A percentile compares a stretch with the other conserved stretches of the same genome.
phyloP scores from a whole-genome alignment of 1,284 basidiomycete genomes.

The Trametes versicolor region DNA sequence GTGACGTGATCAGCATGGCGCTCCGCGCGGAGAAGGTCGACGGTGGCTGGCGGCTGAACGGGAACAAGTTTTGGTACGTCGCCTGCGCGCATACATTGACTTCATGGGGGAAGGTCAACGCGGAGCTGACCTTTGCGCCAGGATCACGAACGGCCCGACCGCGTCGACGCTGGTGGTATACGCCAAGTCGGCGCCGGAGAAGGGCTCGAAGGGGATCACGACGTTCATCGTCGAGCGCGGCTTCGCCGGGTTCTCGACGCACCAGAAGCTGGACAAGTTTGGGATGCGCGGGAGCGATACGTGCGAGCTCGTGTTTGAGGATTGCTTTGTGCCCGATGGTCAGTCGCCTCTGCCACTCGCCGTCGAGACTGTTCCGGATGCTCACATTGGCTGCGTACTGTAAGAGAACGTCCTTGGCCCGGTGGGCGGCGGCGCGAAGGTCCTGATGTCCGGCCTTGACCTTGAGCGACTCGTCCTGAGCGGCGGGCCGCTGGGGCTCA shows the following conservation, averaged over 20 bases:
- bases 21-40: slow-evolving; percentile 81
- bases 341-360: slow-evolving; percentile 29
- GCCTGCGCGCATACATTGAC: too few species aligned
- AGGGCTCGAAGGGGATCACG: slow-evolving; percentile 90
- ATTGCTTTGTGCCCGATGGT: slow-evolving; percentile 90
- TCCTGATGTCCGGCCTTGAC: slow-evolving; percentile 95
- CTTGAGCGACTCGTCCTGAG: slow-evolving; percentile 92
- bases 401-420: slow-evolving; percentile 87
- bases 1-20: slow-evolving; percentile 94
- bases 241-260: slow-evolving; percentile 88
- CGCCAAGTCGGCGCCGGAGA: slow-evolving; percentile 86
- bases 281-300: slow-evolving; percentile 97
- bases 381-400: neutral
- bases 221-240: slow-evolving; percentile 90
- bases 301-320: slow-evolving; percentile 93
- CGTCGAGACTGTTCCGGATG: neutral
- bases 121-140: slow-evolving; percentile 42
- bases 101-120: too few species aligned
- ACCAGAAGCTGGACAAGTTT: slow-evolving; percentile 93
- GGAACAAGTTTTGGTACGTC: slow-evolving; percentile 90
- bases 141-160: slow-evolving; percentile 96
- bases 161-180: slow-evolving; percentile 94
- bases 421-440: slow-evolving; percentile 82
- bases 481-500: slow-evolving; percentile 87
- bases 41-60: slow-evolving; percentile 84